Conservation (phyloP, 1,284 basidiomycete species). For the Abortiporus biennis region DNA sequence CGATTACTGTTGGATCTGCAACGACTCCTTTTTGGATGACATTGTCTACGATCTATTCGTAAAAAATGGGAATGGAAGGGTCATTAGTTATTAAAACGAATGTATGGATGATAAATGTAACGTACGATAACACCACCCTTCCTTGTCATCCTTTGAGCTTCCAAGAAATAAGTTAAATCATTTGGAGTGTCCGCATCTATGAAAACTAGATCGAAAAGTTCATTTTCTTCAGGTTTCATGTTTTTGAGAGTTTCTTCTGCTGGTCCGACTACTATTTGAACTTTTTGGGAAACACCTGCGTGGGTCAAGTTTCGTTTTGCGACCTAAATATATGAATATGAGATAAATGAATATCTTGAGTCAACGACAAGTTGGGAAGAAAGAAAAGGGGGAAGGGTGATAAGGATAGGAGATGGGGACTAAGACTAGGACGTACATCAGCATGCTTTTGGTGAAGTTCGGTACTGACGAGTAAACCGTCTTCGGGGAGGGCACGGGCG, state of each 20-base stretch:
- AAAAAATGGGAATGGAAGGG: background rate
- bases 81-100: background rate
- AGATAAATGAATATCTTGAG: background rate
- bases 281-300: slow-evolving; percentile 40
- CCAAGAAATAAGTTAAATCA: slow-evolving; percentile 42
- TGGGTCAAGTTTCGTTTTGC: slow-evolving; percentile 43
- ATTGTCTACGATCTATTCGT: slow-evolving; percentile 51
- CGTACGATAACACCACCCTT: slow-evolving; percentile 50
- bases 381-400: too few relatives aligned
- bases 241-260: slow-evolving; percentile 39
- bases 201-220: slow-evolving; percentile 55
- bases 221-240: slow-evolving; percentile 31
- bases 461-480: slow-evolving; percentile 43
- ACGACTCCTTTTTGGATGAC: slow-evolving; percentile 48
- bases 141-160: slow-evolving; percentile 49
- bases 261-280: slow-evolving; percentile 43
- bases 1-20: slow-evolving; percentile 32
- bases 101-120: slow-evolving; percentile 11
- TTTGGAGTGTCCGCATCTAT: slow-evolving; percentile 57
- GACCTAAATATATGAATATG: slow-evolving; percentile 30
- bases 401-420: too few relatives aligned
- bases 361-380: too few relatives aligned
- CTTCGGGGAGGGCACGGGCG: slow-evolving; percentile 47
- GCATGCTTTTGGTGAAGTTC: slow-evolving; percentile 46
- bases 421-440: slow-evolving; percentile 27